Evolutionary conservation across 2,329 filamentous ascomycete species (phyloP).

Genomic region (Botrytis aclada): DNA sequence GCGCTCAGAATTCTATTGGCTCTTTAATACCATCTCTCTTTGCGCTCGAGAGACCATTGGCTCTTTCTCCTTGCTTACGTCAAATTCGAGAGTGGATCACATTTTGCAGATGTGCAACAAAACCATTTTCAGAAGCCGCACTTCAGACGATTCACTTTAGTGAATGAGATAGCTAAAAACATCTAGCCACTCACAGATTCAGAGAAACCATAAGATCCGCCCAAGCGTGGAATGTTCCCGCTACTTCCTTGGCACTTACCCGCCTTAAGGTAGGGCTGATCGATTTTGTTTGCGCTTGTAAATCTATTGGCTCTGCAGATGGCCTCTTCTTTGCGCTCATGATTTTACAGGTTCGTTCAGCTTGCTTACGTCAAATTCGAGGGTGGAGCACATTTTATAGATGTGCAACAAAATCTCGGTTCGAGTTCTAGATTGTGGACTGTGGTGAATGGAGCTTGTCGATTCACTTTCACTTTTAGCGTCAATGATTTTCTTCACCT

Average conservation of each 20-base stretch:
- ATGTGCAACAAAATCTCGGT: neutral
- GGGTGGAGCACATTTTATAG: neutral
- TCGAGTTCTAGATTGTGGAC: neutral
- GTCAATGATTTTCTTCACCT: neutral
- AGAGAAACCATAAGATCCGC: accelerated
- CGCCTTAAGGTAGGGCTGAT: neutral
- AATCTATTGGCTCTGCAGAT: neutral
- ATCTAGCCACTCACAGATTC: neutral
- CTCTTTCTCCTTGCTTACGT: neutral
- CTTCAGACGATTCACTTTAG: neutral
- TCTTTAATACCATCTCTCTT: no score
- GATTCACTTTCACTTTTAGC: neutral
- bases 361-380: slow-evolving; percentile 8
- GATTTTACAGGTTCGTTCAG: neutral
- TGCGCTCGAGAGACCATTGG: neutral
- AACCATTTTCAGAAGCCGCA: neutral
- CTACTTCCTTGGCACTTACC: no score
- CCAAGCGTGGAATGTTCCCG: neutral
- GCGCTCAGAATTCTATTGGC: neutral
- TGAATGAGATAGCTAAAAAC: no score
- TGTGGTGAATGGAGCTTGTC: neutral
- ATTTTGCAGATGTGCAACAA: neutral
- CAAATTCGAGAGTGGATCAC: neutral
- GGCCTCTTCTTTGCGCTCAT: neutral
- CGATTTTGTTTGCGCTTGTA: neutral